Conservation (phyloP, 768 basidiomycete genomes). For the Cubamyces sp. region DNA sequence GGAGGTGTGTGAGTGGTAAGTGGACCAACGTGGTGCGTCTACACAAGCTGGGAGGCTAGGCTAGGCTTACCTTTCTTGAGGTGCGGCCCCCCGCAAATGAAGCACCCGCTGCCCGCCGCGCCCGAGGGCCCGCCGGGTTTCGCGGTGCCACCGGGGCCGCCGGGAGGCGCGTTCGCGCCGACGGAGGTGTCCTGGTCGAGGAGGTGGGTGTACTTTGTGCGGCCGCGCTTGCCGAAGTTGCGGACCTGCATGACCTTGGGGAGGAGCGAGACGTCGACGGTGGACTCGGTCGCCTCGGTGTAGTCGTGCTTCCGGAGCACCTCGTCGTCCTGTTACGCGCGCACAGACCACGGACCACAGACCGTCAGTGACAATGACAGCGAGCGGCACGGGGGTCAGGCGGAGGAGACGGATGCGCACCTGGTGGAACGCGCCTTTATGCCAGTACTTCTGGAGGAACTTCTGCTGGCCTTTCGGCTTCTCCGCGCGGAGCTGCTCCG, state of each 20-base stretch:
- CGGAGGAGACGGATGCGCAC: constrained; percentile 44
- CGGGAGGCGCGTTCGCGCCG: constrained; percentile 53
- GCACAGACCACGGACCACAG: too few relatives aligned
- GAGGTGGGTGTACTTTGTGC: constrained; percentile 96
- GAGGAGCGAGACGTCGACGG: constrained; percentile 83
- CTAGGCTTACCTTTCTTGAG: constrained; percentile 79
- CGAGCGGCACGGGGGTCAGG: not conserved
- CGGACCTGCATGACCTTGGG: constrained; percentile 97
- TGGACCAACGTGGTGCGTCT: too few relatives aligned
- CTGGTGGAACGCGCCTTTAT: constrained; percentile 99
- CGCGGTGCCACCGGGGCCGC: constrained; percentile 47
- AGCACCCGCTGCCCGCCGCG: constrained; percentile 77
- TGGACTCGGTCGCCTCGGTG: constrained; percentile 88
- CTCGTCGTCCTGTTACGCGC: constrained; percentile 74
- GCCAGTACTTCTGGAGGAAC: constrained; percentile 98
- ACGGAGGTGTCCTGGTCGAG: constrained; percentile 91
- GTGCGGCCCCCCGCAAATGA: constrained; percentile 93
- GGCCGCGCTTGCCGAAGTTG: constrained; percentile 90
- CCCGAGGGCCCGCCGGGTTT: constrained; percentile 28
- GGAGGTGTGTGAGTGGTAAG: too few relatives aligned
- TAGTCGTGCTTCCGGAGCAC: constrained; percentile 83
- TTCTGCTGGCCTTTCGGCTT: constrained; percentile 91
- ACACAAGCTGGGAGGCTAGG: too few relatives aligned
- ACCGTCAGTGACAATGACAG: too few relatives aligned
- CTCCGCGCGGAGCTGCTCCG: constrained; percentile 79